Percentiles rank a stretch among this genome's conserved stretches.
Evolutionary conservation across 2,329 filamentous ascomycete genomes (phyloP).

Genomic region (Neofusicoccum kwambonambiense): DNA sequence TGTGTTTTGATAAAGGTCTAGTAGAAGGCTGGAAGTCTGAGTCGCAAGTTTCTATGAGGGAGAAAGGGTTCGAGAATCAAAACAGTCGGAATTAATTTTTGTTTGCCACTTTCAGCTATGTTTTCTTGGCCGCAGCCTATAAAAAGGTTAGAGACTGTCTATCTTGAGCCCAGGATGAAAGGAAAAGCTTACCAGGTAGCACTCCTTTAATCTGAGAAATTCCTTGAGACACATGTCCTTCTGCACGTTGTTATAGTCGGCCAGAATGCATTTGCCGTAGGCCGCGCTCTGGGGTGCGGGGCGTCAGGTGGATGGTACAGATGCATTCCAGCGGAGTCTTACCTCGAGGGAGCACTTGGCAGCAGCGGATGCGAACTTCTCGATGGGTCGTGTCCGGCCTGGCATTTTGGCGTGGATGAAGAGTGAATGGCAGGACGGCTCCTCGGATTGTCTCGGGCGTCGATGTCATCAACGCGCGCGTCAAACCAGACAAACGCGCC

Average conservation of each 20-base stretch:
- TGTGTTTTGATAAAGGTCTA: no score
- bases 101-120: neutral
- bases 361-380: conserved; percentile 65
- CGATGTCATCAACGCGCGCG: neutral
- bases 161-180: neutral
- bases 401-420: conserved; percentile 35
- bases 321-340: conserved; percentile 20
- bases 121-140: conserved; percentile 3
- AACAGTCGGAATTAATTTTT: neutral
- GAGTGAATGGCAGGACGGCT: neutral
- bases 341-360: conserved; percentile 68
- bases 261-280: conserved; percentile 89
- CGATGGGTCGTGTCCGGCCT: conserved; percentile 60
- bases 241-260: conserved; percentile 84
- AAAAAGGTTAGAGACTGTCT: neutral
- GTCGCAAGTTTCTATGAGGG: no score
- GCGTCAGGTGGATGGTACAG: neutral
- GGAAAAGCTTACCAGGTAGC: conserved; percentile 67
- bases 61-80: no score
- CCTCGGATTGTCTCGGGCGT: neutral
- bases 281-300: conserved; percentile 62
- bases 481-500: conserved; percentile 6
- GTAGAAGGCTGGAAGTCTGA: no score
- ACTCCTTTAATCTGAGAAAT: conserved; percentile 82
- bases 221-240: conserved; percentile 88